Evolutionary conservation across 2,329 filamentous ascomycete species (phyloP).

Genomic region (Penicillium crustosum): DNA sequence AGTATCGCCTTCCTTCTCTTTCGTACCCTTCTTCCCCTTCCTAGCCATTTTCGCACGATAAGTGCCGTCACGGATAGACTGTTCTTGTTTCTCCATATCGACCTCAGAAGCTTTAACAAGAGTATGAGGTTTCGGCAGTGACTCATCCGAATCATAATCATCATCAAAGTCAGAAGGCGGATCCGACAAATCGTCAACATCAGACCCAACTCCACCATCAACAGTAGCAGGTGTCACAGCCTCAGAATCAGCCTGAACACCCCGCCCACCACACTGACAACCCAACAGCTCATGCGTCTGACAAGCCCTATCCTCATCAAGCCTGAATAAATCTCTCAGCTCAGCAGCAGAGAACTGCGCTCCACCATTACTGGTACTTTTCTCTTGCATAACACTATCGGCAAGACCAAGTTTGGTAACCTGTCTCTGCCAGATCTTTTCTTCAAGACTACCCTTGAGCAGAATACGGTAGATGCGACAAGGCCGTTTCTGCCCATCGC

Average conservation of each 20-base stretch:
- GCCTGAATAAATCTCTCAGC: slow-evolving; percentile 64
- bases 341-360: slow-evolving; percentile 66
- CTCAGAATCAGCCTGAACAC: slow-evolving; percentile 26
- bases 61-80: slow-evolving; percentile 25
- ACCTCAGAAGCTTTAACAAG: slow-evolving; percentile 45
- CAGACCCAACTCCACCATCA: slow-evolving; percentile 9
- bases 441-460: slow-evolving; percentile 67
- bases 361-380: slow-evolving; percentile 45
- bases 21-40: slow-evolving; percentile 6
- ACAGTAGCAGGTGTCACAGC: slow-evolving; percentile 12
- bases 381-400: slow-evolving; percentile 69
- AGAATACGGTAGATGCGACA: slow-evolving; percentile 70
- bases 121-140: slow-evolving; percentile 30
- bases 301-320: slow-evolving; percentile 61
- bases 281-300: slow-evolving; percentile 68
- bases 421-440: slow-evolving; percentile 74
- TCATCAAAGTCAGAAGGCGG: neutral
- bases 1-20: slow-evolving; percentile 8
- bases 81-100: slow-evolving; percentile 38
- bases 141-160: slow-evolving; percentile 24
- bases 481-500: slow-evolving; percentile 67
- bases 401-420: slow-evolving; percentile 69
- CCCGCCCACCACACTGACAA: slow-evolving; percentile 61
- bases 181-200: neutral
- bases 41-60: slow-evolving; percentile 7